These are phyloP conservation scores for Plasmodium adleri DNA, from an alignment of 169 alveolate genomes.

Conservation along the genomic window DNA sequence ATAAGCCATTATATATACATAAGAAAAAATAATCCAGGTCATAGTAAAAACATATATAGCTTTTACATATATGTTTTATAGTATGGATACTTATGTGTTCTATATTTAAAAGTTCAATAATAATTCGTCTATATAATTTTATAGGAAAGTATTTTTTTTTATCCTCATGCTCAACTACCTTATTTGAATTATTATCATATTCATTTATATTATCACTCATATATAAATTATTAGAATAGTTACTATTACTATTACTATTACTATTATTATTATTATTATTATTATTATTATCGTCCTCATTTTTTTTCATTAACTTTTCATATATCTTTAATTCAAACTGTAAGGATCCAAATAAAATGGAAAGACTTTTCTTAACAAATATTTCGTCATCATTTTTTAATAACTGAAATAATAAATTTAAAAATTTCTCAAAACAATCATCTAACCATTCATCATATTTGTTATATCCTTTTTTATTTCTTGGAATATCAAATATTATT, in stretches of 20 bases:
- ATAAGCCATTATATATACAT: slow-evolving; percentile 9
- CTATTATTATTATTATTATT: slow-evolving; percentile 1
- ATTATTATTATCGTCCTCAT: slow-evolving; percentile 1
- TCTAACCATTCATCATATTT: slow-evolving; percentile 71
- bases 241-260: not conserved
- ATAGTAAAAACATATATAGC: slow-evolving; percentile 44
- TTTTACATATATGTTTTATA: slow-evolving; percentile 56
- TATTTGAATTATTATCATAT: not conserved
- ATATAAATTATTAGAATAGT: too few relatives aligned
- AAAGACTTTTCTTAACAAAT: slow-evolving; percentile 54
- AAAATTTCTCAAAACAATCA: slow-evolving; percentile 62
- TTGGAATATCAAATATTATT: slow-evolving; percentile 23
- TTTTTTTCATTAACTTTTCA: slow-evolving; percentile 1
- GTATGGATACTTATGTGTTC: slow-evolving; percentile 7
- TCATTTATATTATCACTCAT: too few relatives aligned
- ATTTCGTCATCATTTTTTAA: slow-evolving; percentile 62
- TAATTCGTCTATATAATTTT: slow-evolving; percentile 46
- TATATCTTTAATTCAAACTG: slow-evolving; percentile 62
- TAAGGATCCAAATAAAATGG: slow-evolving; percentile 49
- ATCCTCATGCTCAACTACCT: not conserved
- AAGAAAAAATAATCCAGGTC: slow-evolving; percentile 48
- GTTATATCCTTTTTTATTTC: slow-evolving; percentile 11
- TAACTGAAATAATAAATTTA: slow-evolving; percentile 64
- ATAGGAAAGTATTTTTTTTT: slow-evolving; percentile 31
- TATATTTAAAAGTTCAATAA: slow-evolving; percentile 23